Evolutionary conservation across 768 basidiomycete genomes (phyloP).

Genomic region (Russula abietina): DNA sequence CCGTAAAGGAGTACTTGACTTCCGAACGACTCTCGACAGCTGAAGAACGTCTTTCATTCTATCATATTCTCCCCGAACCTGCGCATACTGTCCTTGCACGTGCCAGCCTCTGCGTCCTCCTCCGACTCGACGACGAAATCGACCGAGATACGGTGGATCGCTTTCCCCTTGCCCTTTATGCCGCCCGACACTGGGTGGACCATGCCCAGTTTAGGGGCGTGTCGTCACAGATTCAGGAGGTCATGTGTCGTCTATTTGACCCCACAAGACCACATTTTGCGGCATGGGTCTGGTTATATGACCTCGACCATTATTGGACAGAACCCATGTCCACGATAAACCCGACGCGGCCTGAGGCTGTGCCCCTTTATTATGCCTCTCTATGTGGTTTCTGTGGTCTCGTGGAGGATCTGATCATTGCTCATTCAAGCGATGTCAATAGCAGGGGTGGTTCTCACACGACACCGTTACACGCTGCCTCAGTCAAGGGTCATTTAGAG

Average conservation of each 20-base stretch:
- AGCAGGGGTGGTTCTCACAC: neutral
- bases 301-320: neutral
- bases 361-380: neutral
- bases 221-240: neutral
- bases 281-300: neutral
- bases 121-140: neutral
- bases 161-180: neutral
- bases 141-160: neutral
- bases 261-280: neutral
- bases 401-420: neutral
- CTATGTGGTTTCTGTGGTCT: neutral
- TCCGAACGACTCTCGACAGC: neutral
- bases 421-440: neutral
- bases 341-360: neutral
- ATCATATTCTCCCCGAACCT: neutral
- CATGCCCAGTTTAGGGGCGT: neutral
- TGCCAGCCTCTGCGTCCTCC: neutral
- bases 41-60: neutral
- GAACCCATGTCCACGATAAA: neutral
- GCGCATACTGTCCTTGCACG: neutral
- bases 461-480: neutral
- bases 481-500: neutral
- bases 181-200: neutral
- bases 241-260: neutral
- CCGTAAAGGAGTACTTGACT: neutral